Conservation (phyloP, 2,329 filamentous ascomycete species). For the Hymenoscyphus infarciens region DNA sequence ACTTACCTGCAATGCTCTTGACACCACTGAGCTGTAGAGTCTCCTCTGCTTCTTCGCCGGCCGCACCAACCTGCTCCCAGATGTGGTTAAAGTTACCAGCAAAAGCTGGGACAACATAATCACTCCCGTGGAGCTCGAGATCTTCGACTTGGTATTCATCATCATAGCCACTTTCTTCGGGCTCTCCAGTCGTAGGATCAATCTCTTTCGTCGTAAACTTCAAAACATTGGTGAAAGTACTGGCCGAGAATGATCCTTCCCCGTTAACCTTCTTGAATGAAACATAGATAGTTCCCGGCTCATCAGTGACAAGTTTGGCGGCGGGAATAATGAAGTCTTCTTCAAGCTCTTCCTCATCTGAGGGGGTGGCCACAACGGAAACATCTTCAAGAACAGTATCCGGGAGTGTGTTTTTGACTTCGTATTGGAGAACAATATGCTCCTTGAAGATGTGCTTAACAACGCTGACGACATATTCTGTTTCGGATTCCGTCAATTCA, state of each 20-base stretch:
- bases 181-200: constrained; percentile 87
- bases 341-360: constrained; percentile 77
- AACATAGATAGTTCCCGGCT: constrained; percentile 91
- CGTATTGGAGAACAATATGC: constrained; percentile 91
- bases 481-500: constrained; percentile 94
- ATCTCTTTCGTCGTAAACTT: constrained; percentile 99
- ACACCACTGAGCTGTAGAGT: constrained; percentile 83
- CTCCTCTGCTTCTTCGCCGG: constrained; percentile 85
- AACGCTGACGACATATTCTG: constrained; percentile 90
- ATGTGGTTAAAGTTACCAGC: constrained; percentile 93
- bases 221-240: constrained; percentile 85
- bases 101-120: constrained; percentile 91
- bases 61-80: constrained; percentile 89
- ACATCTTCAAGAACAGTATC: constrained; percentile 89
- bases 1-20: constrained; percentile 84
- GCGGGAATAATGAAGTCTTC: constrained; percentile 94
- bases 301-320: constrained; percentile 75
- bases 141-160: constrained; percentile 98
- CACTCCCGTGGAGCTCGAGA: constrained; percentile 83
- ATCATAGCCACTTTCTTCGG: constrained; percentile 89
- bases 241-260: constrained; percentile 71
- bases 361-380: constrained; percentile 73
- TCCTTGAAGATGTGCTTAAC: constrained; percentile 99
- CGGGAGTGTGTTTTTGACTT: constrained; percentile 94
- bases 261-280: constrained; percentile 83